A percentile compares a stretch with the other conserved stretches of the same genome.
Evolutionary conservation across 192 early-diverging fungal genomes (phyloP).

Genomic region (Phlyctochytrium arcticum): DNA sequence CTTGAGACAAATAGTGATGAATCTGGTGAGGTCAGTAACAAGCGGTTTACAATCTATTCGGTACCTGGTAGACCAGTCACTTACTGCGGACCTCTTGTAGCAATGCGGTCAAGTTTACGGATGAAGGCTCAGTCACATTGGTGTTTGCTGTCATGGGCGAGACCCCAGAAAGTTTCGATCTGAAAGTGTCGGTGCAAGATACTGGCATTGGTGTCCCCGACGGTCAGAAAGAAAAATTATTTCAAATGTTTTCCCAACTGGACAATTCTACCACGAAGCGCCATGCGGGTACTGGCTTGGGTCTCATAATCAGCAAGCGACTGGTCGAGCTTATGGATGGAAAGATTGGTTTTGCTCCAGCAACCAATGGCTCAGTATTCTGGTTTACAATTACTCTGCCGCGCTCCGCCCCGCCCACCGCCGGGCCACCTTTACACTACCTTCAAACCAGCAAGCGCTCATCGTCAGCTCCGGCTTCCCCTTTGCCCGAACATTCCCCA

Average conservation of each 20-base stretch:
- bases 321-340: constrained; percentile 23
- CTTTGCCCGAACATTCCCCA: too few relatives aligned
- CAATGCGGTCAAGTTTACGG: constrained; percentile 2
- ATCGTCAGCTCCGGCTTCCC: too few relatives aligned
- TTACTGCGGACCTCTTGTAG: not conserved
- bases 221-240: not conserved
- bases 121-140: constrained; percentile 1
- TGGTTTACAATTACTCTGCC: too few relatives aligned
- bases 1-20: constrained; percentile 11
- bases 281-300: constrained; percentile 25
- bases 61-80: too few relatives aligned
- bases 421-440: too few relatives aligned
- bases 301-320: constrained; percentile 7
- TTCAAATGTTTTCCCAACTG: constrained; percentile 15
- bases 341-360: constrained; percentile 7
- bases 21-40: not conserved
- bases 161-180: not conserved
- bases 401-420: too few relatives aligned
- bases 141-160: too few relatives aligned
- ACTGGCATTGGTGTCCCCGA: constrained; percentile 7
- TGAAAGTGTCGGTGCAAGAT: constrained; percentile 10
- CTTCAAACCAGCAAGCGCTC: too few relatives aligned
- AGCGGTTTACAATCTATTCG: too few relatives aligned
- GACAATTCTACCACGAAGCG: too few relatives aligned
- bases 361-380: not conserved